Conservation (phyloP, 2,329 filamentous ascomycete genomes). For the Sporothrix phasma region DNA sequence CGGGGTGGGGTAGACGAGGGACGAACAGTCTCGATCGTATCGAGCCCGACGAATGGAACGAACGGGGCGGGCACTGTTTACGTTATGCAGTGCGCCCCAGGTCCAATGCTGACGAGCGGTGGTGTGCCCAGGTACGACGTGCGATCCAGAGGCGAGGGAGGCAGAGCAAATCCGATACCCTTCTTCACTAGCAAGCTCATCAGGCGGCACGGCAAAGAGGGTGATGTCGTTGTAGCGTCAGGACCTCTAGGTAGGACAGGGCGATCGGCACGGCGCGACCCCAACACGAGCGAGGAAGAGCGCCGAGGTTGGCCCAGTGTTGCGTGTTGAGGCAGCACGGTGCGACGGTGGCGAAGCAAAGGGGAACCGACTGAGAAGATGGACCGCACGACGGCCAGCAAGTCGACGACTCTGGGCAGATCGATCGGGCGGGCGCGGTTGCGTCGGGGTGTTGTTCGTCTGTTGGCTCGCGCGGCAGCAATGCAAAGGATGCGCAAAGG, state of each 20-base stretch:
- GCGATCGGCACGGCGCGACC: not conserved
- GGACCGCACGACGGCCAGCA: not conserved
- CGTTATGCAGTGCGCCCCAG: not conserved
- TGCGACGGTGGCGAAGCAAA: not conserved
- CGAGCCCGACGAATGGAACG: not conserved
- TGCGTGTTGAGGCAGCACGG: no score
- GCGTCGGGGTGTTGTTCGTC: not conserved
- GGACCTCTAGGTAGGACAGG: not conserved
- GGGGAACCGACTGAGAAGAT: not conserved
- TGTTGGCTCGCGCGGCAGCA: not conserved
- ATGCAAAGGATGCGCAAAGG: not conserved
- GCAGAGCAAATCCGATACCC: slow-evolving; percentile 14
- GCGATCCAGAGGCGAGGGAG: not conserved
- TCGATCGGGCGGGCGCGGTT: not conserved
- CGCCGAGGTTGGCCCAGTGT: no score
- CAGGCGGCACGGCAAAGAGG: slow-evolving; percentile 12
- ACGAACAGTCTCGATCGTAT: not conserved
- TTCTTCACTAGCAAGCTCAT: slow-evolving; percentile 36
- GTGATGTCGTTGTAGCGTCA: slow-evolving; percentile 6
- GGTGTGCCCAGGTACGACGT: not conserved
- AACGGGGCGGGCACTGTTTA: not conserved
- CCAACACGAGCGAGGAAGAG: not conserved
- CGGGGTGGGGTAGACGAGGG: not conserved
- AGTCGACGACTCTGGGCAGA: not conserved
- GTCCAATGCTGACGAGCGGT: not conserved